Evolutionary conservation across 768 basidiomycete genomes (phyloP).

Genomic region (Mycena amicta): DNA sequence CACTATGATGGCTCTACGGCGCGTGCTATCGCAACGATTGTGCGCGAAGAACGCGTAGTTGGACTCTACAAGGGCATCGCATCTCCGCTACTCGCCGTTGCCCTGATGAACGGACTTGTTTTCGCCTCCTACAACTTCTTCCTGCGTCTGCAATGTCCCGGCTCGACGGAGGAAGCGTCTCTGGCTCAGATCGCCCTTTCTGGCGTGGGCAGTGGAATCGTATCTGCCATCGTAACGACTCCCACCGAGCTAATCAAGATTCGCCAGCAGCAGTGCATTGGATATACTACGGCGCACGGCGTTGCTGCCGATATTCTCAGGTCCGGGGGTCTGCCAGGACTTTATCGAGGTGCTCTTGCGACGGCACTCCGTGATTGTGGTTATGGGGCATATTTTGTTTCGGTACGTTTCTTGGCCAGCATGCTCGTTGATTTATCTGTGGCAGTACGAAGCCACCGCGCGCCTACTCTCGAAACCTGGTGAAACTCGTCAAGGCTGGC

Average conservation of each 20-base stretch:
- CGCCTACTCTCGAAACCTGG: conserved; percentile 44
- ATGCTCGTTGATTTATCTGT: neutral
- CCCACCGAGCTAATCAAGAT: conserved; percentile 91
- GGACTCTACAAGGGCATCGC: conserved; percentile 78
- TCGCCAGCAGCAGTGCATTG: conserved; percentile 66
- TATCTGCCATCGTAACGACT: conserved; percentile 78
- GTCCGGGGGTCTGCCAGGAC: conserved; percentile 58
- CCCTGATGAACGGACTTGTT: conserved; percentile 82
- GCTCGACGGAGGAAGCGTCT: conserved; percentile 52
- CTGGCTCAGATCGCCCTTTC: conserved; percentile 75
- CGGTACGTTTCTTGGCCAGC: conserved; percentile 46
- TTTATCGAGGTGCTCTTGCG: conserved; percentile 76
- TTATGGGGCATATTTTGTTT: conserved; percentile 85
- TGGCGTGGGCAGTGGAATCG: conserved; percentile 77
- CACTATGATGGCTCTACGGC: conserved; percentile 62
- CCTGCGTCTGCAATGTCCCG: conserved; percentile 63
- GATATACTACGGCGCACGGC: conserved; percentile 46
- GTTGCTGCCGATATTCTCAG: conserved; percentile 61
- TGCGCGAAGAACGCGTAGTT: conserved; percentile 66
- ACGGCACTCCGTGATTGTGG: conserved; percentile 80
- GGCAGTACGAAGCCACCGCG: conserved; percentile 65
- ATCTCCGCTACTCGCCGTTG: conserved; percentile 75
- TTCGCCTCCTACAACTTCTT: conserved; percentile 86
- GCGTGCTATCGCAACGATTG: conserved; percentile 67
- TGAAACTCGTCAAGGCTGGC: conserved; percentile 36